Conservation (phyloP, 2,329 filamentous ascomycete genomes). For the Beauveria rudraprayagi region DNA sequence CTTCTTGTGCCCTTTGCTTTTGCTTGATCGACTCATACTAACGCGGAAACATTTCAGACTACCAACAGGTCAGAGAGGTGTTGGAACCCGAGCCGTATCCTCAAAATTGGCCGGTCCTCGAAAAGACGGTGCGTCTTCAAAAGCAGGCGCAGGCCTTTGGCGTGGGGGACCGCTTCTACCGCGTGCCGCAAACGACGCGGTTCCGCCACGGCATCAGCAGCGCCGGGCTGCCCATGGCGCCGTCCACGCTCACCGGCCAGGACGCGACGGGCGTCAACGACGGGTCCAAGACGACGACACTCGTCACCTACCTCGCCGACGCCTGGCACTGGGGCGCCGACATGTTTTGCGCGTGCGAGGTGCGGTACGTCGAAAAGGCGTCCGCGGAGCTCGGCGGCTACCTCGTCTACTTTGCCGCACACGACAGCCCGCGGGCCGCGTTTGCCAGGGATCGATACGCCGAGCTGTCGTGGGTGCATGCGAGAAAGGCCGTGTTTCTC, state of each 20-base stretch:
- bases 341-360: slow-evolving; percentile 62
- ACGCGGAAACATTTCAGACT: slow-evolving; percentile 34
- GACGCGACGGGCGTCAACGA: slow-evolving; percentile 59
- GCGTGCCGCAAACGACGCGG: slow-evolving; percentile 53
- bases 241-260: slow-evolving; percentile 52
- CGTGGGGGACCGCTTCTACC: slow-evolving; percentile 43
- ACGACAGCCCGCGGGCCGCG: slow-evolving; percentile 46
- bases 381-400: slow-evolving; percentile 43
- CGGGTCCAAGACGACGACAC: slow-evolving; percentile 57
- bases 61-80: slow-evolving; percentile 44
- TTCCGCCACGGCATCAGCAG: slow-evolving; percentile 54
- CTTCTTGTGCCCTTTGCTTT: background rate
- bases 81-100: slow-evolving; percentile 54
- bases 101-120: slow-evolving; percentile 44
- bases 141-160: slow-evolving; percentile 47
- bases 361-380: slow-evolving; percentile 51
- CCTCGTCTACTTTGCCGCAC: slow-evolving; percentile 57
- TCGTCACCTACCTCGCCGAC: slow-evolving; percentile 60
- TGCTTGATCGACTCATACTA: background rate
- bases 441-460: slow-evolving; percentile 45
- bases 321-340: slow-evolving; percentile 67
- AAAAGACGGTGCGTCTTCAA: slow-evolving; percentile 50
- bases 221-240: slow-evolving; percentile 56
- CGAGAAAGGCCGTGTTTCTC: slow-evolving; percentile 56
- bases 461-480: slow-evolving; percentile 60